Evolutionary conservation across 179 eudicot genomes (phyloP).

Genomic region (Amaranthus tricolor): DNA sequence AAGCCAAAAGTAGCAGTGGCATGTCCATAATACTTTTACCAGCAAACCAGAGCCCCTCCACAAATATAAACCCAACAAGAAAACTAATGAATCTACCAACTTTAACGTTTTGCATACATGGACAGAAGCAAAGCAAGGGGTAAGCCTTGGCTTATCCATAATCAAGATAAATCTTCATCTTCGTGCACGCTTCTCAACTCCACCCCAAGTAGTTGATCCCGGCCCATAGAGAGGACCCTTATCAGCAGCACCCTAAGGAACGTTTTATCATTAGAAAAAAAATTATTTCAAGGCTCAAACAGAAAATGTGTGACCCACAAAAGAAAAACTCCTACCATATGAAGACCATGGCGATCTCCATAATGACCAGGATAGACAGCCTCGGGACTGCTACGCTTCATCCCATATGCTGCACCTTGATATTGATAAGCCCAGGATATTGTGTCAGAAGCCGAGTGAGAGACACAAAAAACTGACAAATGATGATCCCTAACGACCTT

Average conservation of each 20-base stretch:
- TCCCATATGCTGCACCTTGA: constrained; percentile 77
- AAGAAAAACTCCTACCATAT: constrained; percentile 50
- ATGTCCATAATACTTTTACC: constrained; percentile 21
- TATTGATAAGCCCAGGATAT: constrained; percentile 23
- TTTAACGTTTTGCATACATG: constrained; percentile 38
- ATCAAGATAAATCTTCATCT: constrained; percentile 43
- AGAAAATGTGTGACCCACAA: constrained; percentile 6
- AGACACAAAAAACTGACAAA: background rate
- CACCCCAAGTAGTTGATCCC: constrained; percentile 81
- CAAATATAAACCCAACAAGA: constrained; percentile 22
- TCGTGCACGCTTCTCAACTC: constrained; percentile 58
- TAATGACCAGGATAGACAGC: constrained; percentile 60
- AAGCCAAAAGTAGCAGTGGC: constrained; percentile 16
- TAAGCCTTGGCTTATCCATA: constrained; percentile 11
- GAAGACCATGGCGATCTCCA: constrained; percentile 72
- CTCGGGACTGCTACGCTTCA: constrained; percentile 55
- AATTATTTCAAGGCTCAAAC: background rate
- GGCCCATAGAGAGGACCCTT: constrained; percentile 73
- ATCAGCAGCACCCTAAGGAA: constrained; percentile 72
- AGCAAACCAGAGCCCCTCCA: constrained; percentile 22
- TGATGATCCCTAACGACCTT: background rate
- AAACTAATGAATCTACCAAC: constrained; percentile 36
- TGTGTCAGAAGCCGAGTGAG: constrained; percentile 15
- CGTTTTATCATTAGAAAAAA: constrained; percentile 18
- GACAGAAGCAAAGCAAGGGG: constrained; percentile 26